Percentiles rank a stretch among this genome's conserved stretches.
phyloP scores from a whole-genome alignment of 768 basidiomycete species.

The Boletus patriciae region DNA sequence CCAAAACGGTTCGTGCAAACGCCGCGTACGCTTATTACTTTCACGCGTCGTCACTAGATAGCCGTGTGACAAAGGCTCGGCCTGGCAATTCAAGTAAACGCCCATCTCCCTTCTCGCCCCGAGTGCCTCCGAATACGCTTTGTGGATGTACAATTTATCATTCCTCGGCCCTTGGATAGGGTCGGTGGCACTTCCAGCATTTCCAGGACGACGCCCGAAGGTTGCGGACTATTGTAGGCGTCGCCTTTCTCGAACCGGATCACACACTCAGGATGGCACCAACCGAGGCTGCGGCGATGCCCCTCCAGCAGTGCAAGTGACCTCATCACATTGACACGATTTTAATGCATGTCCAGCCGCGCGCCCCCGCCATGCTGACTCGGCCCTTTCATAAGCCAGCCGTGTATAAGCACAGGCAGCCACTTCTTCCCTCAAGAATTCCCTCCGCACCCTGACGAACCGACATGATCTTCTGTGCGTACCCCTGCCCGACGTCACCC shows the following conservation, averaged over 20 bases:
- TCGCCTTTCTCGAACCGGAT: constrained; percentile 13
- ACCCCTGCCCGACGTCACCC: neutral
- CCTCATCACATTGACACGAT: constrained; percentile 35
- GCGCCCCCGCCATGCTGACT: constrained; percentile 13
- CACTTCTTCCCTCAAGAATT: neutral
- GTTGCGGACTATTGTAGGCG: neutral
- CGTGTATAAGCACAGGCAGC: constrained; percentile 15
- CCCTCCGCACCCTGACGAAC: constrained; percentile 16
- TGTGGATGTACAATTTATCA: neutral
- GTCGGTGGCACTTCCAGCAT: neutral
- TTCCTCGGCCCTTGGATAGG: constrained; percentile 3
- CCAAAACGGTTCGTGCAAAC: neutral
- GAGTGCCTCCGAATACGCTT: constrained; percentile 4
- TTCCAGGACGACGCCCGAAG: constrained; percentile 3
- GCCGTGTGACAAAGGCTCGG: constrained; percentile 5
- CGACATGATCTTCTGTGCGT: constrained; percentile 32
- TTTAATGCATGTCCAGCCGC: constrained; percentile 31
- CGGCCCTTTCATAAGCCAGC: constrained; percentile 29
- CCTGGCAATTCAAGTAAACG: constrained; percentile 8
- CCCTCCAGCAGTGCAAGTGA: constrained; percentile 21
- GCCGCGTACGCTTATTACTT: neutral
- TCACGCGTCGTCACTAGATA: constrained; percentile 5
- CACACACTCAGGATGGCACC: constrained; percentile 2
- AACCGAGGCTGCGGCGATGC: constrained; percentile 25
- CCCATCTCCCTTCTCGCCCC: neutral